These are phyloP conservation scores for Nicotiana noctiflora DNA, from an alignment of 257 asterid species.

Conservation along the genomic window DNA sequence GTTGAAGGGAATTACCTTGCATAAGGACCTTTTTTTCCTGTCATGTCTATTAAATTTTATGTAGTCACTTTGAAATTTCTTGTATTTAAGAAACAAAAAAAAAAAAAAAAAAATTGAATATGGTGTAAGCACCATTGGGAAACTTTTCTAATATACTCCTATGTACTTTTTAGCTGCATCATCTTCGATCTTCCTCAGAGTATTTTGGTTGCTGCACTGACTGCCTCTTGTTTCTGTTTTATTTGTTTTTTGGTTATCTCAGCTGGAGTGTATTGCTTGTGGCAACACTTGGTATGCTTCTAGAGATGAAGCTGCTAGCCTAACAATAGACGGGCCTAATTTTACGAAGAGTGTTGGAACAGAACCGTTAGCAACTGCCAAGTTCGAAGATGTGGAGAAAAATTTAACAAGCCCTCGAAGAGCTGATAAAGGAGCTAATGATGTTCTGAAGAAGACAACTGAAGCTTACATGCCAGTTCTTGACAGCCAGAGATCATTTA, in stretches of 20 bases:
- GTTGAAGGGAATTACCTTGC: not conserved
- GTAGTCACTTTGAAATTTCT: not conserved
- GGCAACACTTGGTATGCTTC: slow-evolving; percentile 80
- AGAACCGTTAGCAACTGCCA: slow-evolving; percentile 61
- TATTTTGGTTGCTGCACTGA: not conserved
- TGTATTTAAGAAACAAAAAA: not conserved
- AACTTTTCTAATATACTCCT: not conserved
- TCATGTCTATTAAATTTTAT: not conserved
- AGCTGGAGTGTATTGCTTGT: slow-evolving; percentile 79
- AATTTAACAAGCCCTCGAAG: slow-evolving; percentile 52
- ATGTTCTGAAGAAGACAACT: slow-evolving; percentile 39
- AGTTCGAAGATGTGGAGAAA: slow-evolving; percentile 64
- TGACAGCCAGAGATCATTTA: slow-evolving; percentile 39
- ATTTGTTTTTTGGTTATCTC: slow-evolving; percentile 2
- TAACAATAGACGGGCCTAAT: slow-evolving; percentile 60
- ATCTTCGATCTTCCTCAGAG: not conserved
- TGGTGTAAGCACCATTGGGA: not conserved
- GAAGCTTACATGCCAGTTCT: slow-evolving; percentile 39
- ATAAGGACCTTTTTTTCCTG: not conserved
- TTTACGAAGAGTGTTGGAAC: slow-evolving; percentile 38
- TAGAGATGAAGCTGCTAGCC: slow-evolving; percentile 58
- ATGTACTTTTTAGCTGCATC: not conserved
- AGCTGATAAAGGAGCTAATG: slow-evolving; percentile 27
- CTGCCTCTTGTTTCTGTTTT: not conserved
- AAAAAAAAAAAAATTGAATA: not conserved